A percentile compares a stretch with the other conserved stretches of the same genome.
These are phyloP conservation scores for Plasmodium inui DNA, from an alignment of 169 alveolate species.

Conservation along the genomic window DNA sequence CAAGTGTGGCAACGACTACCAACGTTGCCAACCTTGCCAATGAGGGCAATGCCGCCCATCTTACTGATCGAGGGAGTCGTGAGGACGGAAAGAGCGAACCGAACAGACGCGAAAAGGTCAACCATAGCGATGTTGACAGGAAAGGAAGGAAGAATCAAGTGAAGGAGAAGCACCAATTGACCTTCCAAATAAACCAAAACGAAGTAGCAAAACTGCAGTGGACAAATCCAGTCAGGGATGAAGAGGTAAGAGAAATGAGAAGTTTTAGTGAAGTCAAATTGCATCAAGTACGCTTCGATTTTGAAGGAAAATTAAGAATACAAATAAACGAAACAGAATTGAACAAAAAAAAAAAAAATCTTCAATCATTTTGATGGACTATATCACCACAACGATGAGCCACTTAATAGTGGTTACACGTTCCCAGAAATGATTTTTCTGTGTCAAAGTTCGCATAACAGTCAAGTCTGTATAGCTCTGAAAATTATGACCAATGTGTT, in stretches of 20 bases:
- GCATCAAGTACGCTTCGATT: slow-evolving; percentile 82
- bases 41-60: neutral
- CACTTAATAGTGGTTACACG: slow-evolving; percentile 85
- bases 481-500: slow-evolving; percentile 47
- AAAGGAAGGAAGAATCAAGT: neutral
- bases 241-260: slow-evolving; percentile 43
- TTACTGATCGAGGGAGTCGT: neutral
- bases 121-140: slow-evolving; percentile 4
- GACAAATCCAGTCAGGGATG: slow-evolving; percentile 84
- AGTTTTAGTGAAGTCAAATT: slow-evolving; percentile 63
- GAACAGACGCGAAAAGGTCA: neutral
- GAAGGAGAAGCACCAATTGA: slow-evolving; percentile 26
- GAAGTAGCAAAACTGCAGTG: slow-evolving; percentile 82
- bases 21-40: too few species aligned
- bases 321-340: slow-evolving; percentile 30
- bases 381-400: slow-evolving; percentile 83
- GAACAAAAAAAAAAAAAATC: slow-evolving; percentile 36
- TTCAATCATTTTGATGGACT: slow-evolving; percentile 76
- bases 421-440: slow-evolving; percentile 81
- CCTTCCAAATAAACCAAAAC: slow-evolving; percentile 25
- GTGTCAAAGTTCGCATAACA: slow-evolving; percentile 81
- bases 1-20: neutral
- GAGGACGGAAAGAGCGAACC: neutral
- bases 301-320: slow-evolving; percentile 77
- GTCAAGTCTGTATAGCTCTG: slow-evolving; percentile 82